Conservation (phyloP, 2,329 filamentous ascomycete genomes). For the Exophiala xenobiotica region DNA sequence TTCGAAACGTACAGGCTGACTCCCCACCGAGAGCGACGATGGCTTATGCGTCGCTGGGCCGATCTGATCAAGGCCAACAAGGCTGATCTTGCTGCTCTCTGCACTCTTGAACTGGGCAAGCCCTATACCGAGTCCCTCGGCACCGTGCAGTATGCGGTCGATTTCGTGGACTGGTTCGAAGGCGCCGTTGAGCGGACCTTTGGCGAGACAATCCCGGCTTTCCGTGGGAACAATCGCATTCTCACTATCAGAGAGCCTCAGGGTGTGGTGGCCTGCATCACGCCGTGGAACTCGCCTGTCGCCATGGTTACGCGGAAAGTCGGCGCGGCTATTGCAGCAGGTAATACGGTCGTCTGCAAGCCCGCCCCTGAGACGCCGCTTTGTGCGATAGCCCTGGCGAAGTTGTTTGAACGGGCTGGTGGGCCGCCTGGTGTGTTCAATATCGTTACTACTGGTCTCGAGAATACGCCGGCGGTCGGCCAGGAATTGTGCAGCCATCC, state of each 20-base stretch:
- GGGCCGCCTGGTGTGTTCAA: constrained; percentile 69
- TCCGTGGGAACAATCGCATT: constrained; percentile 18
- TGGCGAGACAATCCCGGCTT: constrained; percentile 24
- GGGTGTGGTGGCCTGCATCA: constrained; percentile 41
- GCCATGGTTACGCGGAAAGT: constrained; percentile 31
- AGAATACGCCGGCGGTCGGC: constrained; percentile 62
- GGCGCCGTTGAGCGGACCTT: background rate
- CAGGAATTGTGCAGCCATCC: constrained; percentile 28
- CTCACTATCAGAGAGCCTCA: constrained; percentile 33
- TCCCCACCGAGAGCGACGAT: constrained; percentile 15
- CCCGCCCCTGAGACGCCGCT: constrained; percentile 90
- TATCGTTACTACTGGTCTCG: constrained; percentile 68
- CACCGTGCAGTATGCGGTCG: constrained; percentile 47
- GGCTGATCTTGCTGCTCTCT: constrained; percentile 42
- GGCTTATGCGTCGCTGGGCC: constrained; percentile 24
- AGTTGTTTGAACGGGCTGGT: constrained; percentile 36
- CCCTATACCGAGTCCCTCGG: constrained; percentile 50
- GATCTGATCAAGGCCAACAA: constrained; percentile 26
- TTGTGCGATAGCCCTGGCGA: constrained; percentile 65
- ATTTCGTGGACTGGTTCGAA: constrained; percentile 16
- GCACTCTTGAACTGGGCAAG: constrained; percentile 62
- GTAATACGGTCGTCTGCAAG: constrained; percentile 86
- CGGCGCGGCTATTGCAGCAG: constrained; percentile 41
- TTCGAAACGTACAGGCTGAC: constrained; percentile 5
- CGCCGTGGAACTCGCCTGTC: constrained; percentile 41